A percentile compares a stretch with the other conserved stretches of the same genome.
phyloP scores from a whole-genome alignment of 345 rosid species.

The Cardamine chenopodiifolia region DNA sequence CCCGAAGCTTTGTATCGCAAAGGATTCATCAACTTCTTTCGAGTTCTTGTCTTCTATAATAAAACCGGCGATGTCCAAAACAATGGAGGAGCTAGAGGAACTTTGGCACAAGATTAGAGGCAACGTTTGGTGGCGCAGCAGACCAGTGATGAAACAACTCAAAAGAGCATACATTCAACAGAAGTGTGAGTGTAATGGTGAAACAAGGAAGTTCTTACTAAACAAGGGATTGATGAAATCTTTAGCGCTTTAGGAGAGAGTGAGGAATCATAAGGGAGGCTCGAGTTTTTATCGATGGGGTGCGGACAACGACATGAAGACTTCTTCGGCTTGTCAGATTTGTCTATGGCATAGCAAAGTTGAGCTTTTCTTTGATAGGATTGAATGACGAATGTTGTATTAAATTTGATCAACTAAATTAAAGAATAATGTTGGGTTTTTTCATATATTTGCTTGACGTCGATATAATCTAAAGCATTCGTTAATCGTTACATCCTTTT shows the following conservation, averaged over 20 bases:
- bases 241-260: no score
- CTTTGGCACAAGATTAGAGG: constrained; percentile 2
- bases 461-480: background rate
- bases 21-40: constrained; percentile 10
- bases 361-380: background rate
- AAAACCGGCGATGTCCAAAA: constrained; percentile 18
- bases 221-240: no score
- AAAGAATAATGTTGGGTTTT: background rate
- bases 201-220: constrained; percentile 8
- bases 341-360: constrained; percentile 28
- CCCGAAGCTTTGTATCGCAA: constrained; percentile 28
- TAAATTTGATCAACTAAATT: background rate
- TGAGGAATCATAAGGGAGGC: no score
- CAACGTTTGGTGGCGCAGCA: background rate
- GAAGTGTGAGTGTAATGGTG: constrained; percentile 25
- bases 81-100: background rate
- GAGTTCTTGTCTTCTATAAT: constrained; percentile 22
- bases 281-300: no score
- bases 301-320: background rate
- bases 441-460: background rate
- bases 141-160: constrained; percentile 1
- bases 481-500: background rate
- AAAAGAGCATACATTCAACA: background rate
- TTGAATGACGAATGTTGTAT: constrained; percentile 1
- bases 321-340: constrained; percentile 16